Evolutionary conservation across 768 basidiomycete species (phyloP), one percentile per base, ranked within the genome.

Genomic region (Neoboletus subvelutipes): DNA sequence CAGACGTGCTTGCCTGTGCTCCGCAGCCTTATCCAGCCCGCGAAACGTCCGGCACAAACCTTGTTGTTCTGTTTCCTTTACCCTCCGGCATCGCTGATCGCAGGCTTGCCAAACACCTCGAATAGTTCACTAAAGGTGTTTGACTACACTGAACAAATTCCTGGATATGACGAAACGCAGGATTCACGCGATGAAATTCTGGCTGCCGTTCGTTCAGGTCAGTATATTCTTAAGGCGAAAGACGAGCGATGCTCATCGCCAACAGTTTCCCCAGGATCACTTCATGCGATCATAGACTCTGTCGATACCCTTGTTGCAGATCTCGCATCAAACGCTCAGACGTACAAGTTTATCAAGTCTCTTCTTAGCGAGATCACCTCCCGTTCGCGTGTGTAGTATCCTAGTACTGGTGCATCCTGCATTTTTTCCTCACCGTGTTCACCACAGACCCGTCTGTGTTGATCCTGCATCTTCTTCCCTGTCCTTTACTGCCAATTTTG

Each of bases 281-380:
- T 89, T 29, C 80, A 78, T 58, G 80, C 91, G 24, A 68, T 88
- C 50, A 77, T 94, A 36, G 92, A 94, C 68, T 89, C 89, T 20
- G 71, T 85, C 18, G 86, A 91, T 62, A 86, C 83, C 5, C 71
- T 93, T 24, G 66, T 78, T 5, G 75, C 80, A 11, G 87, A 92
- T 64, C 65, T 82, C 24, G 79, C 76, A 12, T 85, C 88, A 13
- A 55, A 77, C 24, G 70, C 87, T 6, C 75, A 77, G 59, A 75
- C 83, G 1, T 84, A 82, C 61, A 76, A 70, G 34, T 77, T 83
- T 55, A 75, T 92, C 31, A 75, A 67, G 29, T 71, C 77, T 12
- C 64, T 90, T 22, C 72, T 83, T 15, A 45, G 64, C 26, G 59
- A 78, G n/a, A 60, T 87, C 49, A 73, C 73, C 40, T 64, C 71